Evolutionary conservation across 2,329 filamentous ascomycete genomes (phyloP).

Genomic region (Diaporthe helianthi): DNA sequence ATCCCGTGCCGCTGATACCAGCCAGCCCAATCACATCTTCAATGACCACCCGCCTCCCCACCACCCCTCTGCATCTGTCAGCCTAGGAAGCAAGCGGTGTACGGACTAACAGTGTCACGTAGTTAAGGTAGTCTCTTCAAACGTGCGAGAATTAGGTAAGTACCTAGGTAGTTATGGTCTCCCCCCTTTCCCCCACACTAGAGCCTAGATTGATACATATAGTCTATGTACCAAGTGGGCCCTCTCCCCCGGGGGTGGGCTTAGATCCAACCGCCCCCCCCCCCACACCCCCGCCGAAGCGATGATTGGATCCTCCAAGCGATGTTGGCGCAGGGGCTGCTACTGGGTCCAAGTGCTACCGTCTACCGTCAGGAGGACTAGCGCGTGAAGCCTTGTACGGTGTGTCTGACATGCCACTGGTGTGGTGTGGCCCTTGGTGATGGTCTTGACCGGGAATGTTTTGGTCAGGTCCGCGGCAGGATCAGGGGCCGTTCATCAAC

Average conservation of each 20-base stretch:
- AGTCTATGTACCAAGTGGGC: neutral
- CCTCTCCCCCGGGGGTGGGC: neutral
- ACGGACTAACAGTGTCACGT: too few relatives aligned
- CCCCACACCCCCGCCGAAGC: too few relatives aligned
- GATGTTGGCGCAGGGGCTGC: neutral
- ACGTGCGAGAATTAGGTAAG: too few relatives aligned
- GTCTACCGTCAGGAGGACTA: neutral
- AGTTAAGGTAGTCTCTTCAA: neutral
- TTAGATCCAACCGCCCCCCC: neutral
- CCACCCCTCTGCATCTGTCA: neutral
- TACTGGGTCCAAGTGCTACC: neutral
- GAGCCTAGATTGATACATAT: neutral
- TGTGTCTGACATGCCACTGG: conserved; percentile 1
- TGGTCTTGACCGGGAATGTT: neutral
- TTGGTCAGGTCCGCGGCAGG: neutral
- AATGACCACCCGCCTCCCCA: neutral
- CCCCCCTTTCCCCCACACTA: neutral
- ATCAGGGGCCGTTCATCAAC: conserved; percentile 5
- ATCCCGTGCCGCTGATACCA: neutral
- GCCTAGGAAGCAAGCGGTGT: too few relatives aligned
- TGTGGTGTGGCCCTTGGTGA: neutral
- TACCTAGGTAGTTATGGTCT: too few relatives aligned
- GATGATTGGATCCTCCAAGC: conserved; percentile 12
- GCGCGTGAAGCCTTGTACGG: neutral
- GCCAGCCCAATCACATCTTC: neutral